Conservation (phyloP, 192 early-diverging fungal species). For the Helicostylum pulchrum region DNA sequence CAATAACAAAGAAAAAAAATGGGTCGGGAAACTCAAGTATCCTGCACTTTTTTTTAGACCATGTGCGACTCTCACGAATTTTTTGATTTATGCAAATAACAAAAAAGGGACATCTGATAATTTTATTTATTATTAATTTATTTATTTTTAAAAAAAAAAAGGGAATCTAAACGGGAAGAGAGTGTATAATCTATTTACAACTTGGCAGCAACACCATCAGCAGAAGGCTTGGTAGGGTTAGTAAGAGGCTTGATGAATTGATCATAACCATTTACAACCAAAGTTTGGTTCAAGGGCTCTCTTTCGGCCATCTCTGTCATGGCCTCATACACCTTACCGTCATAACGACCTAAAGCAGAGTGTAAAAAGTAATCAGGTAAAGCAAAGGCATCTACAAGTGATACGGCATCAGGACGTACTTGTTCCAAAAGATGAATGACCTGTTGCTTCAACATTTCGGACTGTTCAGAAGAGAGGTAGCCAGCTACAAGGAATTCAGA, state of each 20-base stretch:
- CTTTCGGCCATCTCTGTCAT: conserved; percentile 70
- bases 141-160: too few species aligned
- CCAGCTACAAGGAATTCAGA: conserved; percentile 59
- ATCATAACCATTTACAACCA: conserved; percentile 59
- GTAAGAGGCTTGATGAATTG: conserved; percentile 20
- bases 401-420: conserved; percentile 72
- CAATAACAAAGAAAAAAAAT: neutral
- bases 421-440: conserved; percentile 57
- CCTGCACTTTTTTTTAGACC: too few species aligned
- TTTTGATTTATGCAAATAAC: too few species aligned
- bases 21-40: too few species aligned
- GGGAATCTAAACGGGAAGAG: neutral
- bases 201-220: neutral
- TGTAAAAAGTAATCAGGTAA: conserved; percentile 74
- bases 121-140: too few species aligned
- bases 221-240: neutral
- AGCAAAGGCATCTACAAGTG: conserved; percentile 78
- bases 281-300: conserved; percentile 72
- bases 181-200: neutral
- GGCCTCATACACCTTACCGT: conserved; percentile 78
- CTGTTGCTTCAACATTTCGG: conserved; percentile 44
- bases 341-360: conserved; percentile 71
- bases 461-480: conserved; percentile 50
- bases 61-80: too few species aligned
- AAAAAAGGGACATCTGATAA: too few species aligned